phyloP scores from a whole-genome alignment of 2,329 filamentous ascomycete species.

The Botryosphaeria agaves region DNA sequence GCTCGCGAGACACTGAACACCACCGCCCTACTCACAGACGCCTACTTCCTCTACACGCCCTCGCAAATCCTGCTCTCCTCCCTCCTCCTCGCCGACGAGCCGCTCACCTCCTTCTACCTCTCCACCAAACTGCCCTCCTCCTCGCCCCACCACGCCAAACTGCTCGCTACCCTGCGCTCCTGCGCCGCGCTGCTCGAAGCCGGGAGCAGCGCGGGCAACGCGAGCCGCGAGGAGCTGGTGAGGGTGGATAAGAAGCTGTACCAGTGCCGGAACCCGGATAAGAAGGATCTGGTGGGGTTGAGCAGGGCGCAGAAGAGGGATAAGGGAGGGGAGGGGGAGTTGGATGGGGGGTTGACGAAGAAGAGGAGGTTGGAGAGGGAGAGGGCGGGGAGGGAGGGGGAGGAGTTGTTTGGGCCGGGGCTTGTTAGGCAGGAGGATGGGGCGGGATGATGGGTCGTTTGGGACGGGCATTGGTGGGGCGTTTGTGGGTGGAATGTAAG shows the following conservation, averaged over 20 bases:
- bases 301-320: constrained; percentile 42
- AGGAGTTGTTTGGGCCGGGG: constrained; percentile 26
- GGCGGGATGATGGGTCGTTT: too few relatives aligned
- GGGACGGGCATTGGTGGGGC: too few relatives aligned
- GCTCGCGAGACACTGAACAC: constrained; percentile 55
- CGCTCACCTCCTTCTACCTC: constrained; percentile 34
- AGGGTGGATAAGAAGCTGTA: constrained; percentile 48
- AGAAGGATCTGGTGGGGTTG: constrained; percentile 52
- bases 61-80: constrained; percentile 85
- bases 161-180: constrained; percentile 18
- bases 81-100: constrained; percentile 55
- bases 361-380: constrained; percentile 26
- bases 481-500: too few relatives aligned
- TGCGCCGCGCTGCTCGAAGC: constrained; percentile 22
- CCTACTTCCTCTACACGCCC: constrained; percentile 92
- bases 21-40: constrained; percentile 74
- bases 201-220: constrained; percentile 7
- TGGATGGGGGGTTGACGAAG: constrained; percentile 25
- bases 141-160: constrained; percentile 6
- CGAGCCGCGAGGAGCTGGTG: constrained; percentile 14
- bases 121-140: constrained; percentile 20
- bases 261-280: constrained; percentile 56
- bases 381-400: constrained; percentile 23
- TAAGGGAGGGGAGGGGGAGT: constrained; percentile 16
- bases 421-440: too few relatives aligned